Evolutionary conservation across 768 basidiomycete genomes (phyloP).

Genomic region (Amylocystis lapponica): DNA sequence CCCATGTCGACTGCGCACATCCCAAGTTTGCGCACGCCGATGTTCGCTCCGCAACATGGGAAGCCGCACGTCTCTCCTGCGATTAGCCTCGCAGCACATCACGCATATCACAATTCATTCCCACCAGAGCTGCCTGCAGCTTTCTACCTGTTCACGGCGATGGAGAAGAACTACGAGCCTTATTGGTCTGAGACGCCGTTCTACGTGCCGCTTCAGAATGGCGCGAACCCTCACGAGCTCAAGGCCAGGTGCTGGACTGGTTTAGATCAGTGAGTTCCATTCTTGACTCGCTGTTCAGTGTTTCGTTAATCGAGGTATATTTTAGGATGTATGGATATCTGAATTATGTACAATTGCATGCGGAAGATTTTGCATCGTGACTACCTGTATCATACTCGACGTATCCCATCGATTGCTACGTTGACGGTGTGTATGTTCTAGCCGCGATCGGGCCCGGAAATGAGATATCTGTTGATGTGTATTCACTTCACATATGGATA

Average conservation of each 20-base stretch:
- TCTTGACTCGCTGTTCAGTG: background rate
- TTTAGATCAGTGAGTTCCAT: slow-evolving; percentile 23
- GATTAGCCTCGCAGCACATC: background rate
- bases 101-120: background rate
- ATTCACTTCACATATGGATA: too few relatives aligned
- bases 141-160: slow-evolving; percentile 39
- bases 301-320: background rate
- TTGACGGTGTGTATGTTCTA: too few relatives aligned
- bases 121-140: slow-evolving; percentile 6
- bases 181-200: slow-evolving; percentile 35
- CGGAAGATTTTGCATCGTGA: slow-evolving; percentile 31
- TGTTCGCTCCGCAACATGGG: too few relatives aligned
- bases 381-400: too few relatives aligned
- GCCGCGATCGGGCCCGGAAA: too few relatives aligned
- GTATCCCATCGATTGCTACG: too few relatives aligned
- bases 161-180: slow-evolving; percentile 26
- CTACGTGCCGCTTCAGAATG: slow-evolving; percentile 13
- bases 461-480: too few relatives aligned
- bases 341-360: slow-evolving; percentile 33
- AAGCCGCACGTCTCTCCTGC: too few relatives aligned
- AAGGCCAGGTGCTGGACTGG: slow-evolving; percentile 22
- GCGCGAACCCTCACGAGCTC: slow-evolving; percentile 12
- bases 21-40: background rate
- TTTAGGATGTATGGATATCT: slow-evolving; percentile 31
- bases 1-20: too few relatives aligned